Evolutionary conservation across 192 early-diverging fungal genomes (phyloP).

Genomic region (Backusella morwellensis): DNA sequence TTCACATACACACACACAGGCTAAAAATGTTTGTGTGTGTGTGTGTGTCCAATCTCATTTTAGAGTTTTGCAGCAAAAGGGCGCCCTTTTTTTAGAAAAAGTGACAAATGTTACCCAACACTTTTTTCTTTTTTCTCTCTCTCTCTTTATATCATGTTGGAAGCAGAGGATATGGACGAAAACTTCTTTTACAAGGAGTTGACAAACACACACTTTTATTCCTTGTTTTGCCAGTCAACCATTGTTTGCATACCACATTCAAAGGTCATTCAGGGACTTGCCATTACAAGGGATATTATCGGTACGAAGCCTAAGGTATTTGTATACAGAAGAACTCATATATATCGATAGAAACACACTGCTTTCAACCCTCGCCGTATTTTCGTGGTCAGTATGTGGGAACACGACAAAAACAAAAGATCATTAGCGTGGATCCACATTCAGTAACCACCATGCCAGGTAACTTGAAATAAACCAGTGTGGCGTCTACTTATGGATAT

Average conservation of each 20-base stretch:
- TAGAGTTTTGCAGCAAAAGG: background rate
- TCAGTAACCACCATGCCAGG: constrained; percentile 45
- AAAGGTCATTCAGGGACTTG: constrained; percentile 38
- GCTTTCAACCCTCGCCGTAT: constrained; percentile 52
- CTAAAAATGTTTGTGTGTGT: background rate
- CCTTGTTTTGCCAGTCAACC: constrained; percentile 37
- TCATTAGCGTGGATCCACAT: constrained; percentile 45
- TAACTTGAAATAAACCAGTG: background rate
- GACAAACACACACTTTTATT: constrained; percentile 23
- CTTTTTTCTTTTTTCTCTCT: background rate
- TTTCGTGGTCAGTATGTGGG: constrained; percentile 50
- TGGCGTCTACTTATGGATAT: background rate
- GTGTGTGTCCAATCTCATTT: background rate
- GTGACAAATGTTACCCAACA: background rate
- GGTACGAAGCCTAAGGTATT: constrained; percentile 28
- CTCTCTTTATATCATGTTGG: background rate
- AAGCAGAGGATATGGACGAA: constrained; percentile 33
- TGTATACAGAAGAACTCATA: background rate
- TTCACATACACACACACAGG: background rate
- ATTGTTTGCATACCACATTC: constrained; percentile 51
- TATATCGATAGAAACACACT: constrained; percentile 42
- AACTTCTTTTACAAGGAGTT: constrained; percentile 30
- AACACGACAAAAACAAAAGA: constrained; percentile 45
- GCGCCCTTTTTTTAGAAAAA: background rate
- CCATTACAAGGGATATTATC: constrained; percentile 44